These are phyloP conservation scores for Starmerella vaccinii DNA, from an alignment of 805 yeast species.

Conservation along the genomic window DNA sequence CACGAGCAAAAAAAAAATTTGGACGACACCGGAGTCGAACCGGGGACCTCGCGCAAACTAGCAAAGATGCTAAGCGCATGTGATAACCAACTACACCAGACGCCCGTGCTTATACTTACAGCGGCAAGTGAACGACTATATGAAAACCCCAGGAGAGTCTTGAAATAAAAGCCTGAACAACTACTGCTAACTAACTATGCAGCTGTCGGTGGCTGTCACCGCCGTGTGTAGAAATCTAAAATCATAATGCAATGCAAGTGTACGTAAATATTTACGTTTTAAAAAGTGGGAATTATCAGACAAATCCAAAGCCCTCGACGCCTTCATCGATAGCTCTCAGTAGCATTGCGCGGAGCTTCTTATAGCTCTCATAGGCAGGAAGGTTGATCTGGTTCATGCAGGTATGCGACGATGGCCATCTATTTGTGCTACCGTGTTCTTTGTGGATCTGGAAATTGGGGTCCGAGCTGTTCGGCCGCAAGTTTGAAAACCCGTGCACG, in stretches of 20 bases:
- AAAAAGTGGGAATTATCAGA: conserved; percentile 29
- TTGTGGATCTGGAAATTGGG: conserved; percentile 82
- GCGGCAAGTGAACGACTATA: too few species aligned
- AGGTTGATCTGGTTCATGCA: conserved; percentile 92
- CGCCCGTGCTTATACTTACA: conserved; percentile 14
- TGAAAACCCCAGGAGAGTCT: too few species aligned
- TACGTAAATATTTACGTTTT: too few species aligned
- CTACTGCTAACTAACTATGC: too few species aligned
- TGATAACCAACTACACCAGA: conserved; percentile 26
- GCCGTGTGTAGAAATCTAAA: too few species aligned
- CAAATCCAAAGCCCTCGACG: conserved; percentile 90
- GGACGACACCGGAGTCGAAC: conserved; percentile 27
- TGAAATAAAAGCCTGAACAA: too few species aligned
- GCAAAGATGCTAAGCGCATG: conserved; percentile 24
- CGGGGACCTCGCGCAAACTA: conserved; percentile 25
- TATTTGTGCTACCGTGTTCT: conserved; percentile 72
- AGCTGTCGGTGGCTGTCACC: too few species aligned
- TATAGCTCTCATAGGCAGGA: conserved; percentile 87
- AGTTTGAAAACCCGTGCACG: conserved; percentile 78
- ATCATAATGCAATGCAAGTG: too few species aligned
- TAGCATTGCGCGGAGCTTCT: conserved; percentile 67
- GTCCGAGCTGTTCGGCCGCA: conserved; percentile 78
- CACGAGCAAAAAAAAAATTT: conserved; percentile 7
- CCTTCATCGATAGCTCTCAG: conserved; percentile 87
- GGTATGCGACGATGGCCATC: conserved; percentile 92